A percentile compares a stretch with the other conserved stretches of the same genome.
These are phyloP conservation scores for Trebouxia sp. DNA, from an alignment of 139 green algal genomes.

Conservation along the genomic window DNA sequence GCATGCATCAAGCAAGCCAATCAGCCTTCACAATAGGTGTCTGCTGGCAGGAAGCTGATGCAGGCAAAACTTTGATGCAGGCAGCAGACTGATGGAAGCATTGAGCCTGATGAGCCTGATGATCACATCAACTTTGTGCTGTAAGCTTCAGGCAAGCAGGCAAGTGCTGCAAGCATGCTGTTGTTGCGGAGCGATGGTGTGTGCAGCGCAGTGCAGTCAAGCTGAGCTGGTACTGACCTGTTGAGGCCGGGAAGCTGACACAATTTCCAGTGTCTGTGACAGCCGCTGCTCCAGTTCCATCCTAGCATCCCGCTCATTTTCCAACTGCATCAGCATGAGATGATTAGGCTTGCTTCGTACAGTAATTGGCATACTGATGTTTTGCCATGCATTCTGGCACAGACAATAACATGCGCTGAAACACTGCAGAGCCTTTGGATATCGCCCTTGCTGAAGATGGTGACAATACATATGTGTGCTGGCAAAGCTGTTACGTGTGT, in stretches of 20 bases:
- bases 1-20: no score
- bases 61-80: no score
- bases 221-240: not conserved
- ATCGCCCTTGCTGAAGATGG: not conserved
- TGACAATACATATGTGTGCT: not conserved
- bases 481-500: not conserved
- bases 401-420: no score
- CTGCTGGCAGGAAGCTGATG: no score
- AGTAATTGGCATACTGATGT: not conserved
- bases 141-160: no score
- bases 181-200: no score
- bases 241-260: not conserved
- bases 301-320: slow-evolving; percentile 27
- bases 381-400: no score
- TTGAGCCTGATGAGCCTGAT: no score
- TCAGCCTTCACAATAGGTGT: no score
- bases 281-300: slow-evolving; percentile 32
- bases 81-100: no score
- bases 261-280: slow-evolving; percentile 37
- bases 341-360: not conserved
- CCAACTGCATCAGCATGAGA: not conserved
- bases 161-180: not conserved
- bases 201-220: not conserved
- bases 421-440: no score
- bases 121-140: no score